Conservation (phyloP, 2,329 filamentous ascomycete genomes). For the Hortaea werneckii region DNA sequence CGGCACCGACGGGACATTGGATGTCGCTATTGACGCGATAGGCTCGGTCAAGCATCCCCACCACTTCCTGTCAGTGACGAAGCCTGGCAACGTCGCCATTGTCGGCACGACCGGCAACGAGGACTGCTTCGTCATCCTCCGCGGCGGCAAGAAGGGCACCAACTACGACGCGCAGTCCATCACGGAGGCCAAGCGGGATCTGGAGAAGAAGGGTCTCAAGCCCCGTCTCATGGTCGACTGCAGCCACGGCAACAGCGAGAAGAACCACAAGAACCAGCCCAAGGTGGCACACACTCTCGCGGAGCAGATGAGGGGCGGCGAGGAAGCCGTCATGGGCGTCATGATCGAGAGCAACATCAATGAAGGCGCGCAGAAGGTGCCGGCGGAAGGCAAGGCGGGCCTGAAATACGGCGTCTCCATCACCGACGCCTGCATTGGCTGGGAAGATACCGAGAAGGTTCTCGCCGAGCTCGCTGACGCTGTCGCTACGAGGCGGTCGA, state of each 20-base stretch:
- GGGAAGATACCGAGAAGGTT: constrained; percentile 76
- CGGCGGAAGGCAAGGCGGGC: constrained; percentile 70
- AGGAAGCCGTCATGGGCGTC: constrained; percentile 83
- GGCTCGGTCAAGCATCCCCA: constrained; percentile 85
- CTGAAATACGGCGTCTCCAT: constrained; percentile 93
- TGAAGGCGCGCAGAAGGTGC: constrained; percentile 87
- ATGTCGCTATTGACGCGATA: constrained; percentile 90
- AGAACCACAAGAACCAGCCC: constrained; percentile 95
- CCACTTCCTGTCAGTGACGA: constrained; percentile 95
- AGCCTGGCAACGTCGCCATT: constrained; percentile 89
- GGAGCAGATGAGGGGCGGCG: constrained; percentile 74
- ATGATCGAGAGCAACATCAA: constrained; percentile 99
- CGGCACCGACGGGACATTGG: constrained; percentile 82
- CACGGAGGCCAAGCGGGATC: constrained; percentile 66
- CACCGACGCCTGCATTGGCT: constrained; percentile 92
- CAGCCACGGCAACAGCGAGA: constrained; percentile 76
- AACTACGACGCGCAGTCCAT: constrained; percentile 88
- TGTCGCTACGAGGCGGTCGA: constrained; percentile 62
- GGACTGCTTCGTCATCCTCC: constrained; percentile 92
- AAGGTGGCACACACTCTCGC: constrained; percentile 77
- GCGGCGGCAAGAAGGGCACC: constrained; percentile 84
- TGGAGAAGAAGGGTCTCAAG: constrained; percentile 60
- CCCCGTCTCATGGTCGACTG: constrained; percentile 93
- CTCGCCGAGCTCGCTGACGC: constrained; percentile 70
- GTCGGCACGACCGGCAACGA: constrained; percentile 91